These are phyloP conservation scores for Cryptosporidium felis DNA, from an alignment of 169 alveolate species.

Conservation along the genomic window DNA sequence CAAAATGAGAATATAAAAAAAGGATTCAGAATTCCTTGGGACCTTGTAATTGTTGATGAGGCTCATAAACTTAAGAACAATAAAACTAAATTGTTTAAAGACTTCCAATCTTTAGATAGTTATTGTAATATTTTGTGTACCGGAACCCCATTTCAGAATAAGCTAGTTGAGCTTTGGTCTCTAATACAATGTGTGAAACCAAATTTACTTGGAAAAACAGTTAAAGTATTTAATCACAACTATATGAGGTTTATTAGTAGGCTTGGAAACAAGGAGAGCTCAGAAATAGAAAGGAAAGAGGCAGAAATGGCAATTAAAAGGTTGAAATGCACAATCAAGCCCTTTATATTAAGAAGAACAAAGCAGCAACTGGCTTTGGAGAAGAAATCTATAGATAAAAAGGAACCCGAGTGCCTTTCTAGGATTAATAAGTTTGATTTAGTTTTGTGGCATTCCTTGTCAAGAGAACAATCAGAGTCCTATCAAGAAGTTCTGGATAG, in stretches of 20 bases:
- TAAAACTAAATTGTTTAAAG: conserved; percentile 74
- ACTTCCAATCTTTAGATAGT: conserved; percentile 69
- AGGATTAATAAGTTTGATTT: conserved; percentile 74
- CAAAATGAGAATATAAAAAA: too few species aligned
- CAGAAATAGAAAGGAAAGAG: conserved; percentile 12
- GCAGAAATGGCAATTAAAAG: conserved; percentile 21
- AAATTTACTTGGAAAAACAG: conserved; percentile 78
- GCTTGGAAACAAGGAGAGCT: not conserved
- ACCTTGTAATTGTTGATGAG: conserved; percentile 80
- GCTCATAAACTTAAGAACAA: conserved; percentile 80
- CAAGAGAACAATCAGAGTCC: conserved; percentile 65
- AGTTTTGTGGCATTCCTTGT: conserved; percentile 77
- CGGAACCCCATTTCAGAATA: conserved; percentile 70
- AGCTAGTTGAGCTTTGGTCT: conserved; percentile 48
- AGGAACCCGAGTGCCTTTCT: not conserved
- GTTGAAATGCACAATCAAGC: conserved; percentile 21
- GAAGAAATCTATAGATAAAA: not conserved
- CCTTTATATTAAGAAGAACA: conserved; percentile 73
- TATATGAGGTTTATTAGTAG: conserved; percentile 11
- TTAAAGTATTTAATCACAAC: conserved; percentile 27
- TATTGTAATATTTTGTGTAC: conserved; percentile 75
- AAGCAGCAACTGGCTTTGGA: conserved; percentile 59
- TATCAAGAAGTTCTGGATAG: conserved; percentile 72
- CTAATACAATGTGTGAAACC: conserved; percentile 65
- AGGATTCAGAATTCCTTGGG: conserved; percentile 75